Base-by-base conservation (phyloP, 2,329 filamentous ascomycete species). In the Teratosphaeria nubilosa region DNA sequence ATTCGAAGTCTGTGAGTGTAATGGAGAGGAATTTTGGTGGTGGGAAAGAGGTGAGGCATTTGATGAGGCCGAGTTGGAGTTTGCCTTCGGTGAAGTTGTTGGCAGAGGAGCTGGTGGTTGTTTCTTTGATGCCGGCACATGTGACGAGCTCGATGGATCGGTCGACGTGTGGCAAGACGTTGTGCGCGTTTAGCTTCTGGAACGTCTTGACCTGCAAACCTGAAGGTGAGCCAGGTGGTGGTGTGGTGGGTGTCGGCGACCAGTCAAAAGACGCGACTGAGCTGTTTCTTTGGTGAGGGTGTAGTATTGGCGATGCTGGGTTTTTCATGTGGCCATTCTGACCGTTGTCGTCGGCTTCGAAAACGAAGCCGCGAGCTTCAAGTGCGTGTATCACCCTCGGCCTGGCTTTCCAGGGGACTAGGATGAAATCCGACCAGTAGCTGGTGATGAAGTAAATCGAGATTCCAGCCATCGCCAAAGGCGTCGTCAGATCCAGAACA, bases 391-490 rank as follows among this genome's bases (percentile, higher is more conserved):
- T 84, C 53, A 97, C 91, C 45, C 85, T 86, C 27, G 82, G 76
- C 55, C 87, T 85, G 67, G 87, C 85, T 69, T 86, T 88, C 56
- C 80, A 80, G 0, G 94, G 91, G 0, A 96, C 90, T 37, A 97
- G 81, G 66, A 99, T 95, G 74, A 96, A 97, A 76, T 99, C 92
- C 34, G 89, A 94, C 75, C 95, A 97, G 75, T 97, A 99, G 32
- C 91, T 96, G 3, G 92, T 96, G 72, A 96, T 95, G 80, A 97
- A 97, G 78, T 97, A 96, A 69, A 99, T 95, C 56, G 92, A 89
- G 56, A 97, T 94, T 66, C 90, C 90, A 54, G 92, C 92, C 70
- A 96, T 81, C 30, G 94, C 92, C 32, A 97, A 80, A 5, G 92
- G 94, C 56, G 86, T 91, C 7, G 91, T 96, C 61, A 99, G 75